Percentiles rank a stretch among this genome's conserved stretches.
phyloP scores from a whole-genome alignment of 148 eudicot genomes.

The Fagopyrum homotropicum region DNA sequence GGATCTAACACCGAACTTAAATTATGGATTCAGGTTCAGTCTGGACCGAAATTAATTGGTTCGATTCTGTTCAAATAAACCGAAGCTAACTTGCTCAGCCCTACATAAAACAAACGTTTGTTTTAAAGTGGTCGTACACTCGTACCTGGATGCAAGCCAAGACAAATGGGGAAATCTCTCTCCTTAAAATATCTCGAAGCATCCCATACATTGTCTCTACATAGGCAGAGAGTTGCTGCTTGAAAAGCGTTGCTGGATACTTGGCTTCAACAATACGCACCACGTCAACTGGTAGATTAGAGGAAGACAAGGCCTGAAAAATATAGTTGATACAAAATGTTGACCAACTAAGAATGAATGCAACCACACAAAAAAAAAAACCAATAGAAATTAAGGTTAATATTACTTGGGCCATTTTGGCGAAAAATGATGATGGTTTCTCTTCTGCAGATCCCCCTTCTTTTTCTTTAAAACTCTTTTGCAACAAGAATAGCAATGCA shows the following conservation, averaged over 20 bases:
- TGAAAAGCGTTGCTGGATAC: slow-evolving; percentile 91
- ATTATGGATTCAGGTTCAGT: no score
- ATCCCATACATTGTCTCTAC: slow-evolving; percentile 88
- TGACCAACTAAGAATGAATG: neutral
- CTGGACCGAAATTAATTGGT: no score
- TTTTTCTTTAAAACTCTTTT: slow-evolving; percentile 54
- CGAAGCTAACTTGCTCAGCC: no score
- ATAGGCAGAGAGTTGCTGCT: slow-evolving; percentile 91
- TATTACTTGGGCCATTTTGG: slow-evolving; percentile 80
- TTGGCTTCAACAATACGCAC: slow-evolving; percentile 78
- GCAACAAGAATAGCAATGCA: slow-evolving; percentile 66
- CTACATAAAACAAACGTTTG: no score
- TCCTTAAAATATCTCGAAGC: slow-evolving; percentile 64
- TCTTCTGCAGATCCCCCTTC: slow-evolving; percentile 50
- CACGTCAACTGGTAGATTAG: slow-evolving; percentile 43
- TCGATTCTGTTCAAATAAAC: no score
- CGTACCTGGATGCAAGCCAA: slow-evolving; percentile 74
- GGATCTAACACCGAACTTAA: no score
- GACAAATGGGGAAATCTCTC: slow-evolving; percentile 52
- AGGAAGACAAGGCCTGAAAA: slow-evolving; percentile 29
- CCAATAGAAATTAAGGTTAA: neutral
- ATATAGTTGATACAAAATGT: neutral
- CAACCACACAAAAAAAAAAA: neutral
- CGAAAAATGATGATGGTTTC: slow-evolving; percentile 69
- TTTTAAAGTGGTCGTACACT: no score